Conservation (phyloP, 1,284 basidiomycete species). For the Moesziomyces antarcticus region DNA sequence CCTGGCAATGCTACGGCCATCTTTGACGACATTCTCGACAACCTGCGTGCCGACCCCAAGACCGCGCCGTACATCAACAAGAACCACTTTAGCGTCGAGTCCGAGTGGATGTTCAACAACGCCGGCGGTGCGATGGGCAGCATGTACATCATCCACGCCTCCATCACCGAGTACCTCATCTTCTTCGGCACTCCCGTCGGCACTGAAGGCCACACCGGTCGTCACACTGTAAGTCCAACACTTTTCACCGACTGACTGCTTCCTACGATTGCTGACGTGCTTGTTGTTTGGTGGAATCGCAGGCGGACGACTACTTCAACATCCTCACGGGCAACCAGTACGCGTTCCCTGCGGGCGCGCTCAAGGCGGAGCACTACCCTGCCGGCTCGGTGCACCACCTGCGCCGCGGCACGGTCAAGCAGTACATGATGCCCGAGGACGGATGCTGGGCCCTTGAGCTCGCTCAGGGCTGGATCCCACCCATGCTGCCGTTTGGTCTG, state of each 20-base stretch:
- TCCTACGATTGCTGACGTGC: not conserved
- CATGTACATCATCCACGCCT: constrained; percentile 96
- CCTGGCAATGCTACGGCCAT: constrained; percentile 59
- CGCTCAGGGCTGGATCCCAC: constrained; percentile 76
- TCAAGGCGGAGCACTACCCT: constrained; percentile 84
- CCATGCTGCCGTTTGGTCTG: constrained; percentile 82
- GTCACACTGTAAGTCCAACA: constrained; percentile 75
- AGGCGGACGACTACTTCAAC: constrained; percentile 95
- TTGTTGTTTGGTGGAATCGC: not conserved
- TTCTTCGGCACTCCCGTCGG: constrained; percentile 96
- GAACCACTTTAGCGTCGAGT: constrained; percentile 62
- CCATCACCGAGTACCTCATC: constrained; percentile 80
- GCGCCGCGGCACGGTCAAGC: constrained; percentile 84
- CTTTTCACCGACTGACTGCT: not conserved
- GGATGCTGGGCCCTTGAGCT: constrained; percentile 92
- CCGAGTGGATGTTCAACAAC: constrained; percentile 97
- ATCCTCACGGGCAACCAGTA: constrained; percentile 92
- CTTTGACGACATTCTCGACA: constrained; percentile 60
- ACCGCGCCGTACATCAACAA: constrained; percentile 58
- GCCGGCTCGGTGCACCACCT: constrained; percentile 87
- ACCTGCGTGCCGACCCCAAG: constrained; percentile 56
- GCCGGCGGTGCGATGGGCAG: constrained; percentile 97
- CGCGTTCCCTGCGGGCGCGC: constrained; percentile 83
- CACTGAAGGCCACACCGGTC: constrained; percentile 92
- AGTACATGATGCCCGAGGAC: constrained; percentile 96